Base-by-base conservation (phyloP, 2,329 filamentous ascomycete genomes). In the Aureobasidium lini region DNA sequence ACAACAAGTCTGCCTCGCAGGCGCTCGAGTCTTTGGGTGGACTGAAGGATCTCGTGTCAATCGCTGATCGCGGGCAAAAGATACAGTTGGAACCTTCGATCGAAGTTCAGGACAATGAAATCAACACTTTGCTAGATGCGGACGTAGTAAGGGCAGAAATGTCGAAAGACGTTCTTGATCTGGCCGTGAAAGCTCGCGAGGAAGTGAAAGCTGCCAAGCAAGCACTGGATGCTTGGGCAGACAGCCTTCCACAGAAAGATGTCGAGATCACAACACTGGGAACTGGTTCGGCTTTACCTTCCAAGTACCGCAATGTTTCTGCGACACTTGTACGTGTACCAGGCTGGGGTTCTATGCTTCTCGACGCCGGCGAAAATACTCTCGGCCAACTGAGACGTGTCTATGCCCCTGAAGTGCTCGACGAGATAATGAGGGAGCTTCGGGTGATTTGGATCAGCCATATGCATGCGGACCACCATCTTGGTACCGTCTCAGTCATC, bases 231-330 rank as follows among this genome's bases (percentile, higher is more conserved):
- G 56, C 75, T 66, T 72, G 77, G 85, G 83, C 86, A 63, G 73
- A 80, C n/a, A 82, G 85, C 62, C 82, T 95, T 2, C 88, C 88
- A 2, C 83, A 84, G 64, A 80, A 83, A 36, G 86, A 96, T 66
- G 84, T 87, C 0, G 91, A 96, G 71, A 84, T 99, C 50, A 87
- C 92, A 40, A 84, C 91, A 1, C 81, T 99, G 0, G 94, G 94
- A 6, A 99, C 94, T 2, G 94, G 94, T 8, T 97, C 93, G 3
- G 89, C 93, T 0, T 71, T 88, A 15, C 94, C 94, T 1, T 95
- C 90, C 36, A 95, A 95, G 71, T 94, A 96, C 72, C 88, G 94
- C 66, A 99, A 97, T 70, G 94, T 99, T 18, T 96, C 93, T 10
- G 85, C 86, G 1, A 96, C 92, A 0, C 78, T 99, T 4, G 75